phyloP scores from a whole-genome alignment of 2,329 filamentous ascomycete genomes.

The Ophiostoma sp. region DNA sequence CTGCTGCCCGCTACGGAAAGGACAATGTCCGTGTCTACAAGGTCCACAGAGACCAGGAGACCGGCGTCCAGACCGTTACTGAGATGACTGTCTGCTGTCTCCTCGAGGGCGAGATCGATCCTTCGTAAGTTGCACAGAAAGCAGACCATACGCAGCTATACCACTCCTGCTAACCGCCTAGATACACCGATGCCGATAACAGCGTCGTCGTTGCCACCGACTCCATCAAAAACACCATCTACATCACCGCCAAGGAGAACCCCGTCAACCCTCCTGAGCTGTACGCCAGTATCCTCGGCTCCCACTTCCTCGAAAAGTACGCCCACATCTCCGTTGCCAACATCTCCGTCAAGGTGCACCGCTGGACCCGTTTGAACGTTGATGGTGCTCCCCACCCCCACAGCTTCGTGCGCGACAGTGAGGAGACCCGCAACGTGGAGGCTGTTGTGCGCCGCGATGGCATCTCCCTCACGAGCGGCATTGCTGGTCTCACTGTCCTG shows the following conservation, averaged over 20 bases:
- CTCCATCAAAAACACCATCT: slow-evolving; percentile 95
- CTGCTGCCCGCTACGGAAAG: slow-evolving; percentile 76
- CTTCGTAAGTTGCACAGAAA: slow-evolving; percentile 50
- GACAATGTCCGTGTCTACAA: slow-evolving; percentile 99
- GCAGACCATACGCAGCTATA: not conserved
- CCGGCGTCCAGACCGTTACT: slow-evolving; percentile 75
- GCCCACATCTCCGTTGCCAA: slow-evolving; percentile 80
- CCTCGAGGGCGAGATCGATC: slow-evolving; percentile 86
- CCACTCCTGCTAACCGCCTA: slow-evolving; percentile 34
- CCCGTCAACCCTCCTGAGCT: slow-evolving; percentile 90
- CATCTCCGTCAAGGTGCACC: slow-evolving; percentile 74
- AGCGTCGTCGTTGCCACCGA: slow-evolving; percentile 92
- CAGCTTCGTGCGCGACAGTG: slow-evolving; percentile 85
- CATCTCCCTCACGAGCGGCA: slow-evolving; percentile 69
- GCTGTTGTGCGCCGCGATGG: slow-evolving; percentile 64
- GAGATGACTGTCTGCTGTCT: slow-evolving; percentile 95
- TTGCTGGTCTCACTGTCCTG: slow-evolving; percentile 78
- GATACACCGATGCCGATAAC: slow-evolving; percentile 92
- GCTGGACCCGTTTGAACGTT: slow-evolving; percentile 84
- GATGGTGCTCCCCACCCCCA: slow-evolving; percentile 90
- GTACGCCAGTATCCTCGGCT: slow-evolving; percentile 76
- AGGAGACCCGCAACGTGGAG: slow-evolving; percentile 80
- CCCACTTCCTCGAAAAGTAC: slow-evolving; percentile 86
- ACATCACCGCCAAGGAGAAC: slow-evolving; percentile 90
- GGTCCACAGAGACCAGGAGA: slow-evolving; percentile 72